Evolutionary conservation across 2,329 filamentous ascomycete genomes (phyloP), one percentile per base, ranked within the genome.

Genomic region (Arthrinium phaeospermum): DNA sequence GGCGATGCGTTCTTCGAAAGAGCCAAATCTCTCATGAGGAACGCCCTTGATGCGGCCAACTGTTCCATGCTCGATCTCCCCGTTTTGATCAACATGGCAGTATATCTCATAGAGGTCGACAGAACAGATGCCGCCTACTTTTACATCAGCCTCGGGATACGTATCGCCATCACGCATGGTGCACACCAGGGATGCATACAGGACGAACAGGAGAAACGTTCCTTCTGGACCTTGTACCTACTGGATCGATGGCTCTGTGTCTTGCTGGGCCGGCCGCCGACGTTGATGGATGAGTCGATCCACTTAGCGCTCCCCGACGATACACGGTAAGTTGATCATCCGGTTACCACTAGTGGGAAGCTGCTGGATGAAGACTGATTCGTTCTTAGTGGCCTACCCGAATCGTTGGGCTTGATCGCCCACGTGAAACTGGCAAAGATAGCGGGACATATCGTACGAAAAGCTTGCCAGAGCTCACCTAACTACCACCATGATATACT

Each of bases 221-320:
- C 85, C 7, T 88, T 88, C 71, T 88, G 86, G 86, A 88, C 86
- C 0, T 80, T 88, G 2, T 88, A 87, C 71, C 81, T 86, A n/a
- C 77, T 88, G 19, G 86, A 88, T 74, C 81, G 86, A 67, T 87
- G 81, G 77, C 74, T 88, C 57, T 85, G 86, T 73, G 87, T 85
- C 71, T 78, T 88, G 5, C 85, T 87, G 81, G 86, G 87, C 6
- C 82, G 86, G 19, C 85, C 86, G 0, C 83, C 86, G 0, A 81
- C 82, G 2, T 83, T 87, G 16, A 80, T 81, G 46, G 85, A 88
- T 57, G 85, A 87, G 47, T 85, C 85, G 3, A 85, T 88, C 71
- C 82, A 80, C 41, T 76, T 88, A 1, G 77, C 81, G 2, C 74
- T 83, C 5, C 86, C 86, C 1, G 78, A 75, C 4, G 81, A 85